Evolutionary conservation across 148 eudicot species (phyloP).

Genomic region (Talinum fruticosum): DNA sequence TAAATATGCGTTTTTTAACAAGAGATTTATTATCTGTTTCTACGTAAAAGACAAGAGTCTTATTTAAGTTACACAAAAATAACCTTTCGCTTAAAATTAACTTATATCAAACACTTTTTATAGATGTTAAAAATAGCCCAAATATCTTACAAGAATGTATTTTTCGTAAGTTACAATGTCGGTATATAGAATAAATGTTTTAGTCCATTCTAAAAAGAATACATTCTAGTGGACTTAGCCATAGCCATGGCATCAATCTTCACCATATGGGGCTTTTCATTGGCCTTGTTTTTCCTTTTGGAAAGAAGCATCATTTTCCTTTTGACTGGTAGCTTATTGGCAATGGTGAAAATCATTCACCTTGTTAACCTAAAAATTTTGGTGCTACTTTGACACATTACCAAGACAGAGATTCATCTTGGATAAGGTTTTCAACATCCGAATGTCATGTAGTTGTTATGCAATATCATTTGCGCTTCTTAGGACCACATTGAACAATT

Average conservation of each 20-base stretch:
- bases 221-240: background rate
- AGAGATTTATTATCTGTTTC: no score
- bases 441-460: background rate
- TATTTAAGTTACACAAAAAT: no score
- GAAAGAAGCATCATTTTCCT: background rate
- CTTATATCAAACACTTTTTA: no score
- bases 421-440: background rate
- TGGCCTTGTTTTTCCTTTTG: background rate
- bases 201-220: background rate
- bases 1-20: no score
- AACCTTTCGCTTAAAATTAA: no score
- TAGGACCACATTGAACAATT: no score
- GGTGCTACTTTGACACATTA: background rate
- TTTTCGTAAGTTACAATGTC: no score
- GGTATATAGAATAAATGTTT: background rate
- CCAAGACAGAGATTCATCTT: conserved; percentile 9
- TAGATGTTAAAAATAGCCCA: no score
- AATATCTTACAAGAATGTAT: no score
- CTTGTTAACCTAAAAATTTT: background rate
- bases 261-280: background rate
- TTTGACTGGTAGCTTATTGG: background rate
- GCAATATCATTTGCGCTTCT: no score
- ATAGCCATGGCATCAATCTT: background rate
- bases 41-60: no score
- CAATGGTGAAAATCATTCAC: conserved; percentile 2